Evolutionary conservation across 495 filamentous ascomycete genomes (phyloP).

Genomic region (Pyrenopolyporus hunteri): DNA sequence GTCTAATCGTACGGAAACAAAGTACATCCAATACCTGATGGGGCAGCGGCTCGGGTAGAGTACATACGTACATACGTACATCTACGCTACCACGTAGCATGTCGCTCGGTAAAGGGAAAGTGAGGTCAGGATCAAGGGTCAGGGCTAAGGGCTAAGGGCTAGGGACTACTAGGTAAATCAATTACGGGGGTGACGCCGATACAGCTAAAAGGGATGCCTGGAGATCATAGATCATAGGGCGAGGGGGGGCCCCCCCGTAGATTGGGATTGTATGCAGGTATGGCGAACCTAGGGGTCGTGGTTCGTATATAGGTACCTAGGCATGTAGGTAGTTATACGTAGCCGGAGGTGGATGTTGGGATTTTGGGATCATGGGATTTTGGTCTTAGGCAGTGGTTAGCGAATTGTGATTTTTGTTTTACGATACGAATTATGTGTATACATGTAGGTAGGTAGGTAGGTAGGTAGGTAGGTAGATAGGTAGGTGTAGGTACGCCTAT

Average conservation of each 20-base stretch:
- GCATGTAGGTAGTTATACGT: too few species aligned
- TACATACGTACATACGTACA: neutral
- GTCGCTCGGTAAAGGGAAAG: constrained; percentile 31
- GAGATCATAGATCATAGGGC: constrained; percentile 38
- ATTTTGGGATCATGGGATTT: too few species aligned
- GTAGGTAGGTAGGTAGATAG: too few species aligned
- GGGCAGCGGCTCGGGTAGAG: constrained; percentile 28
- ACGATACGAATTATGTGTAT: too few species aligned
- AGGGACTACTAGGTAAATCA: too few species aligned
- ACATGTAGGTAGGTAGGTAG: too few species aligned
- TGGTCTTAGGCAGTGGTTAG: too few species aligned
- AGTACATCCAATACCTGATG: constrained; percentile 3
- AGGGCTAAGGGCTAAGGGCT: neutral
- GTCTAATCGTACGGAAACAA: constrained; percentile 14
- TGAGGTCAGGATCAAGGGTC: constrained; percentile 12
- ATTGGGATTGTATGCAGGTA: neutral
- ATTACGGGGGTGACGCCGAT: constrained; percentile 34
- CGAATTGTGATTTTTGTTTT: too few species aligned
- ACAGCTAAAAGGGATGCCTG: constrained; percentile 23
- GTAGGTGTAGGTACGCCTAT: neutral
- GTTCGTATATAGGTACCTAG: too few species aligned
- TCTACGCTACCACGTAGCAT: constrained; percentile 19
- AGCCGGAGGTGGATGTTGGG: too few species aligned
- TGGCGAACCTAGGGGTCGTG: neutral
- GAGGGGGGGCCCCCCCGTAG: constrained; percentile 11